Evolutionary conservation across 805 yeast genomes (phyloP), one percentile per base, ranked within the genome.

Genomic region (Pichia gijzeniarum): DNA sequence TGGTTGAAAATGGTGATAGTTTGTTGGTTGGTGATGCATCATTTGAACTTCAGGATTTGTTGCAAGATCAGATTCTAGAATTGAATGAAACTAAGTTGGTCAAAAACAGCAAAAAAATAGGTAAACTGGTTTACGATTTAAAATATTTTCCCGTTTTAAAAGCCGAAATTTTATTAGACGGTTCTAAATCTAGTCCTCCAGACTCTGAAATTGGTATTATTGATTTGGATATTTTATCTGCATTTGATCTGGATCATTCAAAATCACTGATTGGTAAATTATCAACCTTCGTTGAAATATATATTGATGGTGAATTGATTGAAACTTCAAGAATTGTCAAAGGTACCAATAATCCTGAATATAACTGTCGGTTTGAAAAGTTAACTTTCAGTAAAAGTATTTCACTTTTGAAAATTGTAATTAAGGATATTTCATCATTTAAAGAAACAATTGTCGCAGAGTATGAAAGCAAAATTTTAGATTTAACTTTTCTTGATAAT

Each of bases 171-270:
- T 64, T 73, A 54, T 73, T 67, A 21, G 79, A 75, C 53, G 81
- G 80, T 33, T 62, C 72, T 4, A 71, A 68, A 50, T 74, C 70
- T 50, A 68, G 68, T 20, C 64, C 70, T 30, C 76, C 77, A 10
- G 82, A 79, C 43, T 63, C 80, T n/a, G 88, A 83, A 54, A 77
- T 79, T 42, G 95, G 93, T 69, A 79, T 85, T 47, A 67, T 83
- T 63, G 84, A 82, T 55, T 55, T 85, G 34, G 71, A 72, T 10
- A 62, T 85, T 41, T 80, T 81, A 49, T 75, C 76, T 48, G 87
- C 85, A 19, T 71, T 69, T 41, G 70, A 74, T 39, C 69, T 85
- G 58, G 84, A 81, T 54, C 57, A 66, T 16, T 61, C 78, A 4
- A 58, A 68, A 25, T 73, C 88, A 0, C 48, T 79, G 56, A 40